These are phyloP conservation scores for Exophiala viscosa DNA, from an alignment of 2,329 filamentous ascomycete species.

Conservation along the genomic window DNA sequence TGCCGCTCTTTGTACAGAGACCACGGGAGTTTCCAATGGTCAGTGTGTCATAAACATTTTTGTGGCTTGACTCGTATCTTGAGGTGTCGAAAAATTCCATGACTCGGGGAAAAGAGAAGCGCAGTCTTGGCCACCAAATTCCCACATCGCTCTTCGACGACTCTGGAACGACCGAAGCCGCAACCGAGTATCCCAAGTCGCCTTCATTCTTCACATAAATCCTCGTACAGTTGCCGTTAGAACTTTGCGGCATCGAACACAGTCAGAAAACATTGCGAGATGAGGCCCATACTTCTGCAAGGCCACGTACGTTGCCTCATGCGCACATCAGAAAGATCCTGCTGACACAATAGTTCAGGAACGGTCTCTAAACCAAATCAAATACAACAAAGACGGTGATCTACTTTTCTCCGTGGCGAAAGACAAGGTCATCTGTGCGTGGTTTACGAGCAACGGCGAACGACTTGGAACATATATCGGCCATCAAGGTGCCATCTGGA, in stretches of 20 bases:
- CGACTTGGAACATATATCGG: conserved; percentile 93
- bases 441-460: conserved; percentile 97
- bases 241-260: background rate
- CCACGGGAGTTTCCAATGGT: conserved; percentile 9
- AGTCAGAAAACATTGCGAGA: conserved; percentile 38
- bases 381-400: conserved; percentile 93
- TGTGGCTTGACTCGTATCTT: conserved; percentile 1
- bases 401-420: conserved; percentile 94
- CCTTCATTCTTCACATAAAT: background rate
- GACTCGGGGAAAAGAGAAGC: conserved; percentile 8
- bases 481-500: conserved; percentile 98
- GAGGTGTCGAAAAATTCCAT: conserved; percentile 1
- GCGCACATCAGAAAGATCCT: conserved; percentile 17
- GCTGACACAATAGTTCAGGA: conserved; percentile 52
- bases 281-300: conserved; percentile 94
- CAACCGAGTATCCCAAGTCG: background rate
- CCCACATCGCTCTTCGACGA: conserved; percentile 8
- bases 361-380: conserved; percentile 92
- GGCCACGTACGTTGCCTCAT: conserved; percentile 64
- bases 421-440: conserved; percentile 94
- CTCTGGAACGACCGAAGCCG: background rate
- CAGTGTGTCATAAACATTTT: conserved; percentile 4
- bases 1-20: background rate
- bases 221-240: background rate
- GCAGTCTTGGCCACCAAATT: conserved; percentile 16